phyloP scores from a whole-genome alignment of 352 stramenopile genomes.

The Phytopythium cucurbitacearum region DNA sequence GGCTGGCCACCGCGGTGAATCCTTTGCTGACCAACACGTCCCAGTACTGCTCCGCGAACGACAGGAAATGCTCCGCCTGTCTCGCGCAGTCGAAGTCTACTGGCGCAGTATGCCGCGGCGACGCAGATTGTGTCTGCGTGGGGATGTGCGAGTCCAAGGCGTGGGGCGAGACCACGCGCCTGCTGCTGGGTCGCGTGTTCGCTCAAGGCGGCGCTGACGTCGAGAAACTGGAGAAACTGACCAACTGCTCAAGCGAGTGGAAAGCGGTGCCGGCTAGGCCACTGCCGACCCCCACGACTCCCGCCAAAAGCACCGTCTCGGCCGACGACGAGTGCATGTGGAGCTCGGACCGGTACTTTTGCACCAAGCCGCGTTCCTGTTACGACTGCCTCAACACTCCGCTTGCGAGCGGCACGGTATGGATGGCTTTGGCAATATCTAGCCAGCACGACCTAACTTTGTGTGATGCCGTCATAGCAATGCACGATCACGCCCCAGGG shows the following conservation, averaged over 20 bases:
- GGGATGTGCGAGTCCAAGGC: constrained; percentile 2
- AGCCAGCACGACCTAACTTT: background rate
- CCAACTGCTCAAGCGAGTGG: background rate
- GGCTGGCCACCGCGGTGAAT: background rate
- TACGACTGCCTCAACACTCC: constrained; percentile 34
- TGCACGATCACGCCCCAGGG: constrained; percentile 23
- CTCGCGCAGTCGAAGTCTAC: constrained; percentile 7
- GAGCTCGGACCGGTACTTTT: constrained; percentile 15
- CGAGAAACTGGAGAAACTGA: background rate
- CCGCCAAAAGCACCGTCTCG: constrained; percentile 10
- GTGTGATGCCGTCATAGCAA: background rate
- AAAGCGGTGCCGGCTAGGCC: background rate
- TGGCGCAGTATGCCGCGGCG: background rate
- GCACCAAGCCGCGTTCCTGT: constrained; percentile 23
- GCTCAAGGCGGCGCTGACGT: background rate
- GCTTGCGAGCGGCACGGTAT: constrained; percentile 10
- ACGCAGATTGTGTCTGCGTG: constrained; percentile 1
- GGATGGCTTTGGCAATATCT: background rate
- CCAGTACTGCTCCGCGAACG: constrained; percentile 26
- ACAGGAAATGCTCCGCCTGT: constrained; percentile 25
- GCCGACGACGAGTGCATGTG: constrained; percentile 36
- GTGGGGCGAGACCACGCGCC: constrained; percentile 3
- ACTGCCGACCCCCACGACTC: background rate
- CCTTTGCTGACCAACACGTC: constrained; percentile 18
- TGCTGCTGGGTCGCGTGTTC: background rate